Evolutionary conservation across 169 alveolate species (phyloP), one percentile per base, ranked within the genome.

Genomic region (Plasmodium reichenowi): DNA sequence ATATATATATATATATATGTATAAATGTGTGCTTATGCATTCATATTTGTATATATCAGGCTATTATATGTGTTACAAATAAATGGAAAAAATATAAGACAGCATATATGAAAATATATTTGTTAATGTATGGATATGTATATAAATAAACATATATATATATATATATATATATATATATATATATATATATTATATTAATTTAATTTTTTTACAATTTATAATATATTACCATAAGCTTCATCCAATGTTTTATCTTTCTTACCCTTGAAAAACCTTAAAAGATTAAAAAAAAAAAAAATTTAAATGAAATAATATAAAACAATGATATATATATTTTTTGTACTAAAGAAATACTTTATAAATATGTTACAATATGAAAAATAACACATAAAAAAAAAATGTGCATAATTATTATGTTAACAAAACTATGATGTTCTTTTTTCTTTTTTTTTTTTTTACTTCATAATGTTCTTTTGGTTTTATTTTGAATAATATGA

Each of bases 211-310:
- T 64, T 13, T 45, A 15, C 0, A 73, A 29, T 7, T 32, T 45
- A 60, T 58, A 56, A 56, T 17, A 56, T 73, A 38, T 73, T 73
- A 73, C 91, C 91, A 63, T 83, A 68, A 3, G 91, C 85, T 43
- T 83, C 91, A 48, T 83, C 91, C 64, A 83, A 48, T 29, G 91
- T 83, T 45, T 38, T 58, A n/a, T 56, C 91, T 48, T 83, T 83
- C 60, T 83, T 83, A 20, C 60, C 17, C 64, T 68, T 83, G 63
- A 83, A 83, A 58, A 83, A 83, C 58, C 91, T 83, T 48, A 38
- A 74, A 74, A 74, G 62, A 26, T 50, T 26, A 72, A 13, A 26
- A n/a, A 68, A 68, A 32, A 83, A 56, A 50, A 75, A 62, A 62
- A 72, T 88, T 50, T 56, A 13, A 38, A 38, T 38, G 47, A 5